Percentiles rank a stretch among this genome's conserved stretches.
Conservation (phyloP, 768 basidiomycete genomes). For the Kwoniella sp. region DNA sequence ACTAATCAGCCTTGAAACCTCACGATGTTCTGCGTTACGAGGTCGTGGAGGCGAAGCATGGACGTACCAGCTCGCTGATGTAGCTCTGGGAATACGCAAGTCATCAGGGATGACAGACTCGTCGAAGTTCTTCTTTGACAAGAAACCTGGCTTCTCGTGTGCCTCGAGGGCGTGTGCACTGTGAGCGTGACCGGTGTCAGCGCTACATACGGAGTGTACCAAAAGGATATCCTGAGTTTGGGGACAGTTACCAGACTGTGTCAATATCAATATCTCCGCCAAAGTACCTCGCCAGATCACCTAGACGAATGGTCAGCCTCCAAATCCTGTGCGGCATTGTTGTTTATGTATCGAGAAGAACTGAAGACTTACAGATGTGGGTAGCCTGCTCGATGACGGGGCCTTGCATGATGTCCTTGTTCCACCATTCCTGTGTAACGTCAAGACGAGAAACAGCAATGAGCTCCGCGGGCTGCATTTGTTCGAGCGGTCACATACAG, state of each 20-base stretch:
- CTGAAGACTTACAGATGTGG: constrained; percentile 78
- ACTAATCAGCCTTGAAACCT: too few relatives aligned
- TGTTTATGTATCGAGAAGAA: too few relatives aligned
- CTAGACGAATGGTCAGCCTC: constrained; percentile 12
- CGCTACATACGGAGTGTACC: too few relatives aligned
- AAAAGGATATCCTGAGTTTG: too few relatives aligned
- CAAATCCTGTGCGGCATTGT: too few relatives aligned
- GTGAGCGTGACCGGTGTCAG: background rate
- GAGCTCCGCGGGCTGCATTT: too few relatives aligned
- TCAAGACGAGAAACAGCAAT: constrained; percentile 15
- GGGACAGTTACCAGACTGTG: constrained; percentile 56
- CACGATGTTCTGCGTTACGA: background rate
- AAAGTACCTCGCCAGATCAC: constrained; percentile 85
- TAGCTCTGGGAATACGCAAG: constrained; percentile 90
- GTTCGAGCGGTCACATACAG: constrained; percentile 21
- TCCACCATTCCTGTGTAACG: constrained; percentile 52
- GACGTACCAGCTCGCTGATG: constrained; percentile 78
- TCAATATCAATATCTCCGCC: constrained; percentile 88
- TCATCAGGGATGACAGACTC: constrained; percentile 79
- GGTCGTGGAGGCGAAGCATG: background rate
- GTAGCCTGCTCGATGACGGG: constrained; percentile 62
- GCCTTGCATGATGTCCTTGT: constrained; percentile 49
- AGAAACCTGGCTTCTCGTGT: constrained; percentile 80
- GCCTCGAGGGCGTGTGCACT: constrained; percentile 81
- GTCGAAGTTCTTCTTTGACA: constrained; percentile 77